A percentile compares a stretch with the other conserved stretches of the same genome.
Conservation (phyloP, 306 rosid genomes). For the Castanea mollissima region DNA sequence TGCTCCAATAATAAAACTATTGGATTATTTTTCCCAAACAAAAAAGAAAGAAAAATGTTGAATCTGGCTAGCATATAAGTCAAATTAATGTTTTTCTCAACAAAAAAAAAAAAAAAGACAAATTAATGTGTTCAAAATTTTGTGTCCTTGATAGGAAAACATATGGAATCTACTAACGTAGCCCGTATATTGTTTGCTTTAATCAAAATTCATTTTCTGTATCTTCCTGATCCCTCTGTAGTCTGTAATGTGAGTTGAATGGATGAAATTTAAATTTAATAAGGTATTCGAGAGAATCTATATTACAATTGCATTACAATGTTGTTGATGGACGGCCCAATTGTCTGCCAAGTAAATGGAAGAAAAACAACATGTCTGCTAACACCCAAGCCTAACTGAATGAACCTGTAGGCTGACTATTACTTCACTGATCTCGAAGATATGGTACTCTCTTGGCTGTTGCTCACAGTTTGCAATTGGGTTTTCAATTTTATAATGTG, state of each 20-base stretch:
- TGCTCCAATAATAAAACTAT: too few species aligned
- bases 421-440: neutral
- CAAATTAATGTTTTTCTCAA: too few species aligned
- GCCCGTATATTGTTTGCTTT: neutral
- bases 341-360: neutral
- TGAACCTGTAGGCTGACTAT: too few species aligned
- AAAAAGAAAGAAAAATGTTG: neutral
- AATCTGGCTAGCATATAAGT: neutral
- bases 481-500: neutral
- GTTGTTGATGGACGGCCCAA: neutral
- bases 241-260: too few species aligned
- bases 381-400: neutral
- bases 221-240: neutral
- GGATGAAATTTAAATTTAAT: too few species aligned
- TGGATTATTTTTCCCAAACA: neutral
- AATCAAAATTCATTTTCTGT: neutral
- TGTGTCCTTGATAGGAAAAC: neutral
- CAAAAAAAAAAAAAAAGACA: too few species aligned
- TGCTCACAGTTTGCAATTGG: neutral
- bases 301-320: neutral
- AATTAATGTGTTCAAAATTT: neutral
- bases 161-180: neutral
- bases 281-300: too few species aligned
- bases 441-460: neutral
- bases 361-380: neutral